phyloP scores from a whole-genome alignment of 1,284 basidiomycete genomes.

The Exsudoporus floridanus region DNA sequence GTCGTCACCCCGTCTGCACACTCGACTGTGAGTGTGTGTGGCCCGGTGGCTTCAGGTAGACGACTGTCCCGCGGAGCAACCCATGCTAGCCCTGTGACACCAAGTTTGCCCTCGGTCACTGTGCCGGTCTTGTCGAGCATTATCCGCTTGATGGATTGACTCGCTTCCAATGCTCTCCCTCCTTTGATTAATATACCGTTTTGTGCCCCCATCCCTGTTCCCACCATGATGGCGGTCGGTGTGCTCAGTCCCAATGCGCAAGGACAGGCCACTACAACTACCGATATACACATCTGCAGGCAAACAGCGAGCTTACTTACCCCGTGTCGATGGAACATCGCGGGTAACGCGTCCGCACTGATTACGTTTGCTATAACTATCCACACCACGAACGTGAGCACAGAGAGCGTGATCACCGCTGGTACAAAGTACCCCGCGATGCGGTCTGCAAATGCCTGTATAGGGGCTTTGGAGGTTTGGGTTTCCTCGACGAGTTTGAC shows the following conservation, averaged over 20 bases:
- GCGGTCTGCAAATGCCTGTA: slow-evolving; percentile 94
- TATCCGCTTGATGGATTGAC: slow-evolving; percentile 77
- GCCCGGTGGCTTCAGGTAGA: slow-evolving; percentile 34
- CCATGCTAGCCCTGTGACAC: slow-evolving; percentile 78
- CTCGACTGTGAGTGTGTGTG: slow-evolving; percentile 46
- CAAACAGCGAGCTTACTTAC: slow-evolving; percentile 89
- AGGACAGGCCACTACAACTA: slow-evolving; percentile 97
- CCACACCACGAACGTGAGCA: slow-evolving; percentile 86
- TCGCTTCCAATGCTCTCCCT: slow-evolving; percentile 91
- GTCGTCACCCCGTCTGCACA: slow-evolving; percentile 61
- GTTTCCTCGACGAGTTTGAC: slow-evolving; percentile 97
- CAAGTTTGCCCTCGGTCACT: slow-evolving; percentile 84
- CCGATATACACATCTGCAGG: slow-evolving; percentile 96
- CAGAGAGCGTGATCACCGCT: slow-evolving; percentile 79
- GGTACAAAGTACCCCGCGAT: slow-evolving; percentile 97
- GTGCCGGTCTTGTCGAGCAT: slow-evolving; percentile 99
- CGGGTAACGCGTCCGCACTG: slow-evolving; percentile 64
- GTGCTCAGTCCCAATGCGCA: slow-evolving; percentile 96
- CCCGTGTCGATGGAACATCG: slow-evolving; percentile 82
- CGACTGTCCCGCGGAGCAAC: slow-evolving; percentile 45
- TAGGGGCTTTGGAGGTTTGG: slow-evolving; percentile 96
- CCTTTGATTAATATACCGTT: slow-evolving; percentile 99
- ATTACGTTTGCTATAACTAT: slow-evolving; percentile 73
- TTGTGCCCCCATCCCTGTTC: slow-evolving; percentile 94
- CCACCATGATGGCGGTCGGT: slow-evolving; percentile 99